A percentile compares a stretch with the other conserved stretches of the same genome.
Evolutionary conservation across 1,284 basidiomycete genomes (phyloP).

Genomic region (Chalciporus piperatoides): DNA sequence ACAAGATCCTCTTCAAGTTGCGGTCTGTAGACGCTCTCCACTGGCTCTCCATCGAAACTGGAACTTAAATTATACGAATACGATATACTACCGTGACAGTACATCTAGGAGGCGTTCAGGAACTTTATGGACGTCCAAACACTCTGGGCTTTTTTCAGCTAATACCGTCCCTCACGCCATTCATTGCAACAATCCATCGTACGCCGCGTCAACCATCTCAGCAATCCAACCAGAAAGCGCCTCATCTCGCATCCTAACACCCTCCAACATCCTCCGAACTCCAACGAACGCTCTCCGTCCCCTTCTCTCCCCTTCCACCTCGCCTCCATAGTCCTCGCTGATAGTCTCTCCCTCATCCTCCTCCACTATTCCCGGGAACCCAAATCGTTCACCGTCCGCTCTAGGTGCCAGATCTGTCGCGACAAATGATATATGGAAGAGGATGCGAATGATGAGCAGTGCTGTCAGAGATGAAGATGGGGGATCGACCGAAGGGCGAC

Average conservation of each 20-base stretch:
- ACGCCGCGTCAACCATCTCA: slow-evolving; percentile 70
- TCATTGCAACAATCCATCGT: slow-evolving; percentile 29
- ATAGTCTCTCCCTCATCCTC: slow-evolving; percentile 53
- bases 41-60: background rate
- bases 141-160: slow-evolving; percentile 1
- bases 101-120: background rate
- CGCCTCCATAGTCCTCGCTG: slow-evolving; percentile 34
- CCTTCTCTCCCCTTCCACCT: slow-evolving; percentile 60
- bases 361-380: slow-evolving; percentile 72
- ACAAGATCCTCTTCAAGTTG: background rate
- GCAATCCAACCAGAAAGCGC: slow-evolving; percentile 70
- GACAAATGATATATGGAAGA: slow-evolving; percentile 73
- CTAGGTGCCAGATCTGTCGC: slow-evolving; percentile 66
- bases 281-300: slow-evolving; percentile 68
- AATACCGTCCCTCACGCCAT: background rate
- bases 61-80: background rate
- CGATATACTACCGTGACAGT: background rate
- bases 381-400: slow-evolving; percentile 75
- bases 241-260: slow-evolving; percentile 65
- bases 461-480: slow-evolving; percentile 71
- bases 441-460: slow-evolving; percentile 67
- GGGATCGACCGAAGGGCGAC: slow-evolving; percentile 56
- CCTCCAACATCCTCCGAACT: slow-evolving; percentile 58
- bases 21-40: background rate
- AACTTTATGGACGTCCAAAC: background rate